Percentiles rank a stretch among this genome's conserved stretches.
Conservation (phyloP, 305 asterid genomes). For the Fraxinus dipetala region DNA sequence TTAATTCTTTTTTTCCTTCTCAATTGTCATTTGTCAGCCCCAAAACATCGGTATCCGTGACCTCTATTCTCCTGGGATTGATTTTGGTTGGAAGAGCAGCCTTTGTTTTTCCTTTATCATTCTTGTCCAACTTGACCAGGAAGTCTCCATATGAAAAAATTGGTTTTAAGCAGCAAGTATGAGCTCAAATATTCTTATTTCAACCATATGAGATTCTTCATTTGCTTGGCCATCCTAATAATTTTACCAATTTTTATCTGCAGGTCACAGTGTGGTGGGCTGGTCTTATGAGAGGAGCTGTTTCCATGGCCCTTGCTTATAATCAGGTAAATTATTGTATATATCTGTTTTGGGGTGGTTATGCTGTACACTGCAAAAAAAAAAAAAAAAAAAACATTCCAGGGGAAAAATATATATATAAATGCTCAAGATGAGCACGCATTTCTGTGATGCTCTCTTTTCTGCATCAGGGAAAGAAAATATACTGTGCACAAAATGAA, state of each 20-base stretch:
- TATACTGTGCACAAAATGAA: neutral
- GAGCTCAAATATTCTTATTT: constrained; percentile 23
- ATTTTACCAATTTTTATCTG: constrained; percentile 10
- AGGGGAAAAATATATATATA: neutral
- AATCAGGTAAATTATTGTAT: constrained; percentile 44
- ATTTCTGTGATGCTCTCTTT: neutral
- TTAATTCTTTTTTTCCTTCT: neutral
- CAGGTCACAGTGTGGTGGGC: constrained; percentile 70
- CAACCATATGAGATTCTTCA: constrained; percentile 15
- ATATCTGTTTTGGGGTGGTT: neutral
- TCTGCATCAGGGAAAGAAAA: neutral
- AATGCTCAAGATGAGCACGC: neutral
- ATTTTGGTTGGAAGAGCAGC: constrained; percentile 78
- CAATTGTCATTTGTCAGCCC: constrained; percentile 49
- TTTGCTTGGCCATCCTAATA: constrained; percentile 10
- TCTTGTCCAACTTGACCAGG: constrained; percentile 67
- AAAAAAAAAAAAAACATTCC: too few relatives aligned
- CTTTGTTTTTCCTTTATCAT: constrained; percentile 79
- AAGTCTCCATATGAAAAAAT: constrained; percentile 51
- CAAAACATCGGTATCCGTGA: constrained; percentile 54
- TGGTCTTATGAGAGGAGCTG: constrained; percentile 70
- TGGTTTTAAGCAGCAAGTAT: constrained; percentile 70
- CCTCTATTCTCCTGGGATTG: constrained; percentile 69
- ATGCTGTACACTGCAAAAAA: neutral
- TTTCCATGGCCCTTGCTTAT: constrained; percentile 72